These are phyloP conservation scores for Aechmea fasciata DNA, from an alignment of 176 grass and related monocot genomes.

Conservation along the genomic window DNA sequence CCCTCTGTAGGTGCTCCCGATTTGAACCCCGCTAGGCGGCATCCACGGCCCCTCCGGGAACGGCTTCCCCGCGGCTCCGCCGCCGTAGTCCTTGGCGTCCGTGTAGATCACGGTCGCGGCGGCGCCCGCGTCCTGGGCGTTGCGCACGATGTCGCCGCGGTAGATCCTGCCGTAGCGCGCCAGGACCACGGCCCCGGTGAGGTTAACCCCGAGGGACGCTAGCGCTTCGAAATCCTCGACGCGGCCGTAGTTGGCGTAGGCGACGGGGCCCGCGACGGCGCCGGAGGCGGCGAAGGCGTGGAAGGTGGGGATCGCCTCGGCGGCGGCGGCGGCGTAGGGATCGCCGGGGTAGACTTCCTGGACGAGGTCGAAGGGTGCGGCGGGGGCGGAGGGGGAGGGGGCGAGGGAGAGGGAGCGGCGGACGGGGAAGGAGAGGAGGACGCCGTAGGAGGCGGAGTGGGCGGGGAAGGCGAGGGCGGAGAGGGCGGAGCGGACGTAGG, in stretches of 20 bases:
- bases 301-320: constrained; percentile 61
- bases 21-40: constrained; percentile 69
- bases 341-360: constrained; percentile 55
- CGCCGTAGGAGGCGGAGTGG: constrained; percentile 40
- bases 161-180: constrained; percentile 67
- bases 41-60: constrained; percentile 75
- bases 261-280: constrained; percentile 44
- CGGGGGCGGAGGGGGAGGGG: constrained; percentile 13
- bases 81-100: constrained; percentile 60
- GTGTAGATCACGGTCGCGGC: constrained; percentile 61
- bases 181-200: constrained; percentile 60
- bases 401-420: constrained; percentile 52
- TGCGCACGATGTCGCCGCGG: constrained; percentile 70
- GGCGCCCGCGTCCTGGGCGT: constrained; percentile 56
- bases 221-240: constrained; percentile 58
- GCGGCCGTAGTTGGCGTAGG: constrained; percentile 87
- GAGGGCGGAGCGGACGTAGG: constrained; percentile 37
- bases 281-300: constrained; percentile 66
- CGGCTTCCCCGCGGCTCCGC: constrained; percentile 9
- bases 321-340: constrained; percentile 29
- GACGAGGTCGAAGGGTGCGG: constrained; percentile 34
- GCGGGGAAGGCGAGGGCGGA: constrained; percentile 22
- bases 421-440: constrained; percentile 64
- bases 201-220: constrained; percentile 42
- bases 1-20: constrained; percentile 50